Evolutionary conservation across 2,329 filamentous ascomycete species (phyloP).

Genomic region (Stagonosporopsis cucurbitacearum): DNA sequence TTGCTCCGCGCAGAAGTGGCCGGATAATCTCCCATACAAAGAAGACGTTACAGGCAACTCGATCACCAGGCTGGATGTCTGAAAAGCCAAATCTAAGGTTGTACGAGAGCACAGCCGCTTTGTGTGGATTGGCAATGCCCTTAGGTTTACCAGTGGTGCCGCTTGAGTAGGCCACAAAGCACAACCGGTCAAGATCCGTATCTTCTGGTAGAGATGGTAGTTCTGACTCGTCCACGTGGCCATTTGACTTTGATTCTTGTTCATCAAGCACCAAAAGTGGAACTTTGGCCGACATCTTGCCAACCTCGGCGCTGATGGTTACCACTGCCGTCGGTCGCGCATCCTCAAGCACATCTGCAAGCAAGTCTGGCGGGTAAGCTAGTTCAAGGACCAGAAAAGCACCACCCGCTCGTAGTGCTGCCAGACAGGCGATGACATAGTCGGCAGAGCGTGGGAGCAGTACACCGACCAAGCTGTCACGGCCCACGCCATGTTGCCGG

Average conservation of each 20-base stretch:
- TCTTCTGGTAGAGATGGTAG: constrained; percentile 63
- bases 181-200: constrained; percentile 74
- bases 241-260: constrained; percentile 28
- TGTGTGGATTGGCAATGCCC: constrained; percentile 80
- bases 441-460: constrained; percentile 76
- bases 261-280: constrained; percentile 72
- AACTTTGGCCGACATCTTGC: constrained; percentile 68
- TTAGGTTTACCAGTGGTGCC: constrained; percentile 82
- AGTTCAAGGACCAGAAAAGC: constrained; percentile 82
- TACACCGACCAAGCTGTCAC: constrained; percentile 77
- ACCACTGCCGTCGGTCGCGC: constrained; percentile 74
- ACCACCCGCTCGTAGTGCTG: constrained; percentile 77
- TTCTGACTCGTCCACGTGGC: constrained; percentile 51
- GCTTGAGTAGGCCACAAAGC: constrained; percentile 82
- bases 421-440: constrained; percentile 80
- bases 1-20: constrained; percentile 76
- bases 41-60: constrained; percentile 87
- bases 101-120: constrained; percentile 76
- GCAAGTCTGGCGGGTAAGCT: constrained; percentile 75
- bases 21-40: constrained; percentile 86
- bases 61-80: constrained; percentile 73
- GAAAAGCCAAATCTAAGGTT: constrained; percentile 73
- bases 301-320: constrained; percentile 69
- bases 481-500: constrained; percentile 70
- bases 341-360: constrained; percentile 79